Percentiles rank a stretch among this genome's conserved stretches.
Evolutionary conservation across 2,329 filamentous ascomycete genomes (phyloP).

Genomic region (Venturia carpophila): DNA sequence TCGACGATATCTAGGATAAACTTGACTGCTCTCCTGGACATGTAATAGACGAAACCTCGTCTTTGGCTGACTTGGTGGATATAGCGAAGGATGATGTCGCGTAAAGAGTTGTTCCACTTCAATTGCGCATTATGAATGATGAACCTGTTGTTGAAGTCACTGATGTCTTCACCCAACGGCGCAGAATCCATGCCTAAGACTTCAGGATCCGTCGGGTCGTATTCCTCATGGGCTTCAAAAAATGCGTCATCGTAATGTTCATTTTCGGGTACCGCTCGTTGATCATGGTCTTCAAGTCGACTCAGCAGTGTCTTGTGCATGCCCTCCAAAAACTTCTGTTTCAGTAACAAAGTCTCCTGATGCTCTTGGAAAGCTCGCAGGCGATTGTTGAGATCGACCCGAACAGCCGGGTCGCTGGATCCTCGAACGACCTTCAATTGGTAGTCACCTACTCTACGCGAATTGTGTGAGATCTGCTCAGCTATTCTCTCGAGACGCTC

Average conservation of each 20-base stretch:
- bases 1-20: slow-evolving; percentile 98
- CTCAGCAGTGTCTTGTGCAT: slow-evolving; percentile 53
- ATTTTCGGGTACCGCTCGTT: slow-evolving; percentile 38
- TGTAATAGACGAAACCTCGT: slow-evolving; percentile 94
- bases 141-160: slow-evolving; percentile 96
- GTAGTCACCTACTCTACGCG: slow-evolving; percentile 63
- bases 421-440: slow-evolving; percentile 56
- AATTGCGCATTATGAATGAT: slow-evolving; percentile 96
- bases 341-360: slow-evolving; percentile 47
- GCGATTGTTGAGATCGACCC: slow-evolving; percentile 47
- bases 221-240: slow-evolving; percentile 47
- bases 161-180: slow-evolving; percentile 72
- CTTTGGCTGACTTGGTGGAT: slow-evolving; percentile 96
- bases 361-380: slow-evolving; percentile 49
- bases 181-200: slow-evolving; percentile 53
- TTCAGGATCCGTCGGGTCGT: slow-evolving; percentile 40
- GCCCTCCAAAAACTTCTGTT: slow-evolving; percentile 50
- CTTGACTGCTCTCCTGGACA: slow-evolving; percentile 90
- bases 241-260: slow-evolving; percentile 39
- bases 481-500: slow-evolving; percentile 71
- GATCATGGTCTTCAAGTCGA: slow-evolving; percentile 50
- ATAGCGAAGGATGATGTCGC: slow-evolving; percentile 94
- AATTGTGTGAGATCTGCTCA: slow-evolving; percentile 68
- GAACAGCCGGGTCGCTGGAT: slow-evolving; percentile 38
- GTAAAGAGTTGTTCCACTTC: slow-evolving; percentile 95